Evolutionary conservation across 352 stramenopile genomes (phyloP).

Genomic region (Phytophthora meadii): DNA sequence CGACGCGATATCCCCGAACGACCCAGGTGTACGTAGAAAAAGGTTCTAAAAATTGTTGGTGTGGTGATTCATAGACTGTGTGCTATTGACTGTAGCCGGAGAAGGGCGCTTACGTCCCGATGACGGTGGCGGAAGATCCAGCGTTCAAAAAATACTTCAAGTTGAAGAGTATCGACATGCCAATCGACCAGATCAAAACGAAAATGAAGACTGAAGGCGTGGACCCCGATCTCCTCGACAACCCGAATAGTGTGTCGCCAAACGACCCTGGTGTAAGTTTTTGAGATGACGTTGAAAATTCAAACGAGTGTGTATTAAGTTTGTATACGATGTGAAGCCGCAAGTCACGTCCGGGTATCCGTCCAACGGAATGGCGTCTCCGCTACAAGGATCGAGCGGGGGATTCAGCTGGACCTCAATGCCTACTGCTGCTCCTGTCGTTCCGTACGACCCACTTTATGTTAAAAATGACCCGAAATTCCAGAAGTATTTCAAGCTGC

Average conservation of each 20-base stretch:
- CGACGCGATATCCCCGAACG: slow-evolving; percentile 70
- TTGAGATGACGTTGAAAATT: neutral
- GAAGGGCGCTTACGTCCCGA: no score
- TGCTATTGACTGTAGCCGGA: no score
- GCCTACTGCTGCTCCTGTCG: slow-evolving; percentile 26
- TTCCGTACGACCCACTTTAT: slow-evolving; percentile 71
- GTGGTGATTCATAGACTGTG: no score
- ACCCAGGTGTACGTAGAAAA: no score
- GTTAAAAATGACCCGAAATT: slow-evolving; percentile 79
- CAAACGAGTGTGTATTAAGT: slow-evolving; percentile 8
- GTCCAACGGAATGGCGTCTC: slow-evolving; percentile 27
- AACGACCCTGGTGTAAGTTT: slow-evolving; percentile 80
- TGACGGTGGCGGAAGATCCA: slow-evolving; percentile 33
- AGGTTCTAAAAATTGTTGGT: no score
- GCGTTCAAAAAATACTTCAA: slow-evolving; percentile 87
- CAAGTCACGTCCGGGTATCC: slow-evolving; percentile 26
- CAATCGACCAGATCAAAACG: slow-evolving; percentile 75
- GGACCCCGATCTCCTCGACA: slow-evolving; percentile 66
- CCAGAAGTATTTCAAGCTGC: slow-evolving; percentile 87
- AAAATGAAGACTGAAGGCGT: slow-evolving; percentile 86
- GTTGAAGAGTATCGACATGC: slow-evolving; percentile 82
- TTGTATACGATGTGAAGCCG: slow-evolving; percentile 27
- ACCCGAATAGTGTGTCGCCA: slow-evolving; percentile 70
- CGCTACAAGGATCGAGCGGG: slow-evolving; percentile 14
- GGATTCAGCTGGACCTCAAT: slow-evolving; percentile 41